Evolutionary conservation across 2,329 filamentous ascomycete genomes (phyloP).

Genomic region (Penicillium oxalicum): DNA sequence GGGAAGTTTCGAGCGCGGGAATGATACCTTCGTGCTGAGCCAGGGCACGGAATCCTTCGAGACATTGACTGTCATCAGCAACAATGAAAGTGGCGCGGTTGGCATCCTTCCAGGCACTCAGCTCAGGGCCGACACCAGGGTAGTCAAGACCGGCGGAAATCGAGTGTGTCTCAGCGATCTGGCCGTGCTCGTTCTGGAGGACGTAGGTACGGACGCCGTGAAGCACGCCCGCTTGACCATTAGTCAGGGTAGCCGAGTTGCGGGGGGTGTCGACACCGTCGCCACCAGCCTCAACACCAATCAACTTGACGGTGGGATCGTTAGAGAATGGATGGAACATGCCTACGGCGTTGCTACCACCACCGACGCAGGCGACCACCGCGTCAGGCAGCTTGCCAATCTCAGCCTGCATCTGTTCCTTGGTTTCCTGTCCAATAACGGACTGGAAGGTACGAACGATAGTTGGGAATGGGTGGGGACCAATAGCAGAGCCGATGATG

Average conservation of each 20-base stretch:
- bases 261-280: constrained; percentile 81
- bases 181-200: constrained; percentile 84
- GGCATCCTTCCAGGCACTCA: constrained; percentile 87
- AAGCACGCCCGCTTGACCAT: constrained; percentile 83
- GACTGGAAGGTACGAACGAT: constrained; percentile 97
- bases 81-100: constrained; percentile 81
- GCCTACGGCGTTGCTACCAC: constrained; percentile 88
- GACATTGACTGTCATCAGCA: constrained; percentile 85
- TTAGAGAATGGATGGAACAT: constrained; percentile 98
- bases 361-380: constrained; percentile 92
- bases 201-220: constrained; percentile 96
- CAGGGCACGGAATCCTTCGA: constrained; percentile 77
- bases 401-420: constrained; percentile 78
- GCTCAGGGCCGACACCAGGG: constrained; percentile 89
- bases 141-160: constrained; percentile 96
- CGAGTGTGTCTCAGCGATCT: constrained; percentile 92
- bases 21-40: constrained; percentile 93
- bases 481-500: constrained; percentile 95
- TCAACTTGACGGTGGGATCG: constrained; percentile 75
- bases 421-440: constrained; percentile 92
- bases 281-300: constrained; percentile 92
- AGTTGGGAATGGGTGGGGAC: constrained; percentile 94
- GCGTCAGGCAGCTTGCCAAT: constrained; percentile 88
- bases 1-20: constrained; percentile 85
- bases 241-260: constrained; percentile 82